Conservation (phyloP, 1,139 yeast genomes). For the Nakaseomyces sp. region DNA sequence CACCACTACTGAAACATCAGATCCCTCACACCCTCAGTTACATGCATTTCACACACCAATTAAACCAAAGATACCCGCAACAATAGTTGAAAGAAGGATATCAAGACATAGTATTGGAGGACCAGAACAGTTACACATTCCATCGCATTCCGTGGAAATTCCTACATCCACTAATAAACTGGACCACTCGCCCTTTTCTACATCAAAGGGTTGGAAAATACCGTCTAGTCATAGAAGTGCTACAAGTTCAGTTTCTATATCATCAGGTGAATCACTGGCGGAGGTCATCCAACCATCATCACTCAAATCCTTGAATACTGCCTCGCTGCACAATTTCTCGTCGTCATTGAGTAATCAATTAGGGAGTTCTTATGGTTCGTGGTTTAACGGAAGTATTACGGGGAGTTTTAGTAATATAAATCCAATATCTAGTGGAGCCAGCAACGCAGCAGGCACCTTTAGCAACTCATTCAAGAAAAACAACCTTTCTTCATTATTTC, state of each 20-base stretch:
- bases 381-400: slow-evolving; percentile 22
- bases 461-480: slow-evolving; percentile 15
- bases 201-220: slow-evolving; percentile 29
- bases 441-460: neutral
- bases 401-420: neutral
- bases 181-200: slow-evolving; percentile 14
- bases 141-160: neutral
- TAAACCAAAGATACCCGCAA: slow-evolving; percentile 4
- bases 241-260: slow-evolving; percentile 21
- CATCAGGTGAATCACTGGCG: slow-evolving; percentile 25
- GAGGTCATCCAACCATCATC: slow-evolving; percentile 31
- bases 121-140: neutral
- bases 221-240: slow-evolving; percentile 19
- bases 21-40: neutral
- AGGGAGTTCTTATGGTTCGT: slow-evolving; percentile 28
- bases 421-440: neutral
- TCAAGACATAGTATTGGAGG: neutral
- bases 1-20: neutral
- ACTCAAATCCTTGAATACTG: slow-evolving; percentile 23
- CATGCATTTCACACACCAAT: neutral
- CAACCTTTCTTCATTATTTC: slow-evolving; percentile 16
- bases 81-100: neutral
- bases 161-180: neutral
- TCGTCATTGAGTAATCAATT: slow-evolving; percentile 29
- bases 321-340: slow-evolving; percentile 26